phyloP scores from a whole-genome alignment of 2,329 filamentous ascomycete genomes.

The Chalaropsis ovoidea region DNA sequence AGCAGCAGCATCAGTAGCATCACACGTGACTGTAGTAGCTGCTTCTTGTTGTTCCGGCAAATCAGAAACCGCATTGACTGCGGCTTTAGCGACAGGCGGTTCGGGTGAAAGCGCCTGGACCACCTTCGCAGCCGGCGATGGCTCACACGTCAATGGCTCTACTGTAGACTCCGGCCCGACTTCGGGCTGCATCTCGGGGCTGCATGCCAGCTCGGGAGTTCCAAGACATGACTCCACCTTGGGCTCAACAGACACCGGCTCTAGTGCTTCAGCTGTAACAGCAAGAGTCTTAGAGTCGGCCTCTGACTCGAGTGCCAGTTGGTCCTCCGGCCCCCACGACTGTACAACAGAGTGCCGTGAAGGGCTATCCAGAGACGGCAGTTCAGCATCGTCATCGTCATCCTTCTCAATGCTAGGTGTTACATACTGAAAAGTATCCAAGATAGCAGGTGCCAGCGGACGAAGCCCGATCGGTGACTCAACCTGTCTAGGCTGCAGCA shows the following conservation, averaged over 20 bases:
- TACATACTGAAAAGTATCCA: slow-evolving; percentile 16
- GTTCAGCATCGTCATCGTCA: slow-evolving; percentile 16
- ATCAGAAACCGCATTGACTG: neutral
- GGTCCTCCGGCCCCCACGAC: slow-evolving; percentile 23
- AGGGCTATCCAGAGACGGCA: slow-evolving; percentile 6
- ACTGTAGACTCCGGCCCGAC: neutral
- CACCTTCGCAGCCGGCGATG: neutral
- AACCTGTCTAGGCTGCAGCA: neutral
- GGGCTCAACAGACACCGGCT: neutral
- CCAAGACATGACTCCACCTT: neutral
- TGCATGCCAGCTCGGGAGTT: neutral
- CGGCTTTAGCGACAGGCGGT: neutral
- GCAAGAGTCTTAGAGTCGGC: neutral
- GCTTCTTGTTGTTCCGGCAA: neutral
- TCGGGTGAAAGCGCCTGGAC: neutral
- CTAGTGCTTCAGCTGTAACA: neutral
- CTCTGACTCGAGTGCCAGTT: slow-evolving; percentile 21
- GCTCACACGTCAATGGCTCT: neutral
- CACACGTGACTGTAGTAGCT: neutral
- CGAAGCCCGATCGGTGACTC: slow-evolving; percentile 18
- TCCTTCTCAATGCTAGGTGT: slow-evolving; percentile 20
- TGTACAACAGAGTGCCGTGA: neutral
- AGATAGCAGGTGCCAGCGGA: neutral
- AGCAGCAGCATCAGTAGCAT: neutral
- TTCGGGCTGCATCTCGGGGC: neutral